Conservation (phyloP, 306 rosid species). For the Sicyos edulis region DNA sequence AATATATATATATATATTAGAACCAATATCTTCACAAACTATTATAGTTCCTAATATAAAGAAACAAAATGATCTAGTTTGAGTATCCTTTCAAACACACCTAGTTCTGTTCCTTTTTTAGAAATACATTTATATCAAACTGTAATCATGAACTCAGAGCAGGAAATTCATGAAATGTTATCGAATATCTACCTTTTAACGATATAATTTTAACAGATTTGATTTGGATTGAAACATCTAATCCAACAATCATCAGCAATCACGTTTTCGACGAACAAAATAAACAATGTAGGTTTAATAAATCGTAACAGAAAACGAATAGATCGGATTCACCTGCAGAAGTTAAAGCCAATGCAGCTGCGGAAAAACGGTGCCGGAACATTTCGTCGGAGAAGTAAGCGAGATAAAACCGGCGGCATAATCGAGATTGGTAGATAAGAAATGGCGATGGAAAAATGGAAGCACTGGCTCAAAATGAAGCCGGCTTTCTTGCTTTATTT, state of each 20-base stretch:
- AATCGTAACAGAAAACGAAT: too few species aligned
- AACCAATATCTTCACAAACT: neutral
- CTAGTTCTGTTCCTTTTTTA: neutral
- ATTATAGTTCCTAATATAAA: neutral
- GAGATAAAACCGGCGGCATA: conserved; percentile 8
- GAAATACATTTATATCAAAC: neutral
- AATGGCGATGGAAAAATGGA: neutral
- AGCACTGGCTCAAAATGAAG: too few species aligned
- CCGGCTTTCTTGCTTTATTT: too few species aligned
- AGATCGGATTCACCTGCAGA: neutral
- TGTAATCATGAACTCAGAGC: neutral
- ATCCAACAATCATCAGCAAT: neutral
- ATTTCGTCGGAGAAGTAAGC: neutral
- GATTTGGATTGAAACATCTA: neutral
- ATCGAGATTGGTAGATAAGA: neutral
- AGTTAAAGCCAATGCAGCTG: neutral
- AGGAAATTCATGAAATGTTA: neutral
- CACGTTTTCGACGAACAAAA: neutral
- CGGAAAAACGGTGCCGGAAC: neutral
- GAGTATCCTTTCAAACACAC: neutral
- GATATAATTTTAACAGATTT: neutral
- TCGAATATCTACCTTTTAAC: neutral
- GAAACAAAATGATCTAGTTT: neutral
- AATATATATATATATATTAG: too few species aligned
- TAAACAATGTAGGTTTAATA: too few species aligned